These are phyloP conservation scores for Hyphopichia homilentoma DNA, from an alignment of 805 yeast species.

Conservation along the genomic window DNA sequence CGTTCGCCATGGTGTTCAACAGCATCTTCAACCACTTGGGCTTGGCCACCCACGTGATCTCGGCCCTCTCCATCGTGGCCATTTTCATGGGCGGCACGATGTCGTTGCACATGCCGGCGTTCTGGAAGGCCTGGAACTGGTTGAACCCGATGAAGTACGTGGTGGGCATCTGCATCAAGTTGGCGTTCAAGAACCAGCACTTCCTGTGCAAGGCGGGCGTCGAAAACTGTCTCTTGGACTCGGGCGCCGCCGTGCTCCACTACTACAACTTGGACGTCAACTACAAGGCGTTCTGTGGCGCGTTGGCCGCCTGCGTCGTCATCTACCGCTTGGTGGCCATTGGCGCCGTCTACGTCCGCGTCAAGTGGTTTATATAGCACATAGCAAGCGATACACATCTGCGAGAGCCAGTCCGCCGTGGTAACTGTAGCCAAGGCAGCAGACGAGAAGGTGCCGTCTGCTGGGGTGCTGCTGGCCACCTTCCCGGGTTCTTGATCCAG, in stretches of 20 bases:
- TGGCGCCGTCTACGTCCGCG: conserved; percentile 19
- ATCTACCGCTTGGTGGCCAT: conserved; percentile 30
- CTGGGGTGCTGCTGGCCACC: too few species aligned
- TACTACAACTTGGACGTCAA: conserved; percentile 25
- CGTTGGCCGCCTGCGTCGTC: conserved; percentile 31
- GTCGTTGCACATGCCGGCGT: conserved; percentile 70
- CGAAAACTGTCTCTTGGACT: conserved; percentile 18
- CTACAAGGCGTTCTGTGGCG: conserved; percentile 29
- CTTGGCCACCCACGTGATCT: conserved; percentile 70
- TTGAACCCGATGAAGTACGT: conserved; percentile 76
- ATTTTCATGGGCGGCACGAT: conserved; percentile 82
- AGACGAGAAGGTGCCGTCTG: too few species aligned
- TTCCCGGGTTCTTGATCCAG: too few species aligned
- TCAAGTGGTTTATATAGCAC: conserved; percentile 17
- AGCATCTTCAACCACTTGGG: conserved; percentile 73
- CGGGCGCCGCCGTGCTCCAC: conserved; percentile 32
- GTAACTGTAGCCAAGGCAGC: too few species aligned
- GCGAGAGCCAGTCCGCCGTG: too few species aligned
- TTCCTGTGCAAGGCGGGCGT: conserved; percentile 43
- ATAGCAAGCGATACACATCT: too few species aligned
- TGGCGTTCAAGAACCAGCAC: conserved; percentile 49
- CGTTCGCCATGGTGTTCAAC: conserved; percentile 77
- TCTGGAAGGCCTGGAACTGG: conserved; percentile 69
- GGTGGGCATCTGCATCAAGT: conserved; percentile 55
- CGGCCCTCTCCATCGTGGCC: conserved; percentile 64